phyloP scores from a whole-genome alignment of 2,329 filamentous ascomycete genomes.

The Raffaelea albimanens region DNA sequence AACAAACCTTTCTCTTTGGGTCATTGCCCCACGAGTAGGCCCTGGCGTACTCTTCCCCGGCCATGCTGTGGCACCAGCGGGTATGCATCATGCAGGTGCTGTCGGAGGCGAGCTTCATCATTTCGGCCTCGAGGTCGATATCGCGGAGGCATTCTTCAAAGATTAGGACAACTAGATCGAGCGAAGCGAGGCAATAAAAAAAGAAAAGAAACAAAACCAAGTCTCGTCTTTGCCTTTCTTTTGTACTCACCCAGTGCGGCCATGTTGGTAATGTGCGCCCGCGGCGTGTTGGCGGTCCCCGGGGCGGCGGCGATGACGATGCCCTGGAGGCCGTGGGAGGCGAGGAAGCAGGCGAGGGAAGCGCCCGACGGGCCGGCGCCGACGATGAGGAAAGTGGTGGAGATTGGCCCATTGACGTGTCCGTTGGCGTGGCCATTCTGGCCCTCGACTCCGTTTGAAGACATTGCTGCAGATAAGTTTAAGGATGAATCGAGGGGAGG shows the following conservation, averaged over 20 bases:
- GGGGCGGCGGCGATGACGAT: conserved; percentile 41
- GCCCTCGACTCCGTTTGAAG: too few relatives aligned
- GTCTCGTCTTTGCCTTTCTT: too few relatives aligned
- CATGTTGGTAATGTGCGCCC: conserved; percentile 53
- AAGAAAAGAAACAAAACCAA: too few relatives aligned
- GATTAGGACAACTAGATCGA: background rate
- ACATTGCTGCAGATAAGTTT: too few relatives aligned
- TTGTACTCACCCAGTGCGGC: conserved; percentile 33
- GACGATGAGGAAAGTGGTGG: conserved; percentile 38
- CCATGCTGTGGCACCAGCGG: conserved; percentile 42
- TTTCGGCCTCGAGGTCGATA: conserved; percentile 36
- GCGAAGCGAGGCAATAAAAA: too few relatives aligned
- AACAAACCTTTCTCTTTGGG: conserved; percentile 32
- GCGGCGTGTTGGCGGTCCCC: conserved; percentile 44
- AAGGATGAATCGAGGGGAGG: too few relatives aligned
- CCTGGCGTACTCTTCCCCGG: conserved; percentile 40
- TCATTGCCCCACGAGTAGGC: conserved; percentile 42
- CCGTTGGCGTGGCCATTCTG: too few relatives aligned
- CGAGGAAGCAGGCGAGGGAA: conserved; percentile 42
- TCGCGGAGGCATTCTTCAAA: conserved; percentile 40
- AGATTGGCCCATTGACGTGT: conserved; percentile 11
- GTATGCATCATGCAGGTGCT: conserved; percentile 37
- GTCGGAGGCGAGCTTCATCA: conserved; percentile 24
- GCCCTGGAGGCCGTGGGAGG: conserved; percentile 39
- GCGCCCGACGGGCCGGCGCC: conserved; percentile 46